phyloP scores from a whole-genome alignment of 495 filamentous ascomycete species.

The Xylaria scruposa region DNA sequence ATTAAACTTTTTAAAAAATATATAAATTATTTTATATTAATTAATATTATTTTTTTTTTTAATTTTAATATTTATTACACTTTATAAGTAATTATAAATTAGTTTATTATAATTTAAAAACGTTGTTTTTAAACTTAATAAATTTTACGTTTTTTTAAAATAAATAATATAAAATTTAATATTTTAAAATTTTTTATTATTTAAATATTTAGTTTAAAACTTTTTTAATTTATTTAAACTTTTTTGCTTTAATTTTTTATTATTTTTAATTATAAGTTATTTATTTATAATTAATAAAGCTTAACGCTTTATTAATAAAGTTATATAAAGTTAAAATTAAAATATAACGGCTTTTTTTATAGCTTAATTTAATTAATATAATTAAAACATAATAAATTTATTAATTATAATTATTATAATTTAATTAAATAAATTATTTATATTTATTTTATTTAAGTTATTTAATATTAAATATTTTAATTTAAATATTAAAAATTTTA shows the following conservation, averaged over 20 bases:
- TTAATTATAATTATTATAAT: too few relatives aligned
- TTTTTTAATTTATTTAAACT: background rate
- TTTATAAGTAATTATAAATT: too few relatives aligned
- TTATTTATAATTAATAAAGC: background rate
- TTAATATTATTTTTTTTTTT: background rate
- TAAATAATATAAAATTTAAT: background rate
- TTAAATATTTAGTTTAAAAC: background rate
- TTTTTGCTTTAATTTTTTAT: background rate
- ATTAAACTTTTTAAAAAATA: background rate
- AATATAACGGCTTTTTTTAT: background rate
- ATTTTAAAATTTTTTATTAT: background rate
- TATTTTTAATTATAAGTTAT: background rate
- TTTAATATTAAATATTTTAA: background rate
- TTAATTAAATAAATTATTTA: background rate
- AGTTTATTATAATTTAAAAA: too few relatives aligned
- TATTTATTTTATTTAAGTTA: background rate
- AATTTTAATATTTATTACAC: too few relatives aligned
- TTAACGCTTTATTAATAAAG: background rate
- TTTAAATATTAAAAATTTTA: background rate
- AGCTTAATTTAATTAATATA: too few relatives aligned
- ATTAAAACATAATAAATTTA: too few relatives aligned
- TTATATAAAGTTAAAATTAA: background rate
- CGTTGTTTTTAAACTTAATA: too few relatives aligned
- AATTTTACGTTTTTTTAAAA: background rate
- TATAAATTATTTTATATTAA: background rate